Conservation (phyloP, 1,284 basidiomycete genomes). For the Bjerkandera adusta region DNA sequence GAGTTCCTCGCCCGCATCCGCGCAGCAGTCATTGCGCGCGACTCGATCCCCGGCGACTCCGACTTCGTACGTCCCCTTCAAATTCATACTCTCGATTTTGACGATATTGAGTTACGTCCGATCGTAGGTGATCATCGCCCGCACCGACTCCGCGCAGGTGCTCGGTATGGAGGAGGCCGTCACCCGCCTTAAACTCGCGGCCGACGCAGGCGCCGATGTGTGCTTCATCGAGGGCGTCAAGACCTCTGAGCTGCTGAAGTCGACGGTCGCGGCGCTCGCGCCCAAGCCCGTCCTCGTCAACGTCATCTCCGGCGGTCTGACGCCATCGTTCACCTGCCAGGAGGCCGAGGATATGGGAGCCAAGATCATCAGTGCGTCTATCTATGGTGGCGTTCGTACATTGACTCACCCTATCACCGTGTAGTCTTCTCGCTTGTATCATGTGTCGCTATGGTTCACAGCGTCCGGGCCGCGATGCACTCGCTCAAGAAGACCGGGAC, state of each 20-base stretch:
- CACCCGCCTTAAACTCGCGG: conserved; percentile 64
- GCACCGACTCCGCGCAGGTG: conserved; percentile 81
- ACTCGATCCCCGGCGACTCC: conserved; percentile 67
- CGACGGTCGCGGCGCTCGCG: conserved; percentile 62
- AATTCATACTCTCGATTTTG: conserved; percentile 32
- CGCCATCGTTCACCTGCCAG: conserved; percentile 66
- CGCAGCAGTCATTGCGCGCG: conserved; percentile 72
- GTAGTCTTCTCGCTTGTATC: conserved; percentile 69
- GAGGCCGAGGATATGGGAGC: conserved; percentile 70
- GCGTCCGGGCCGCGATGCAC: conserved; percentile 68
- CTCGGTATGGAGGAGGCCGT: conserved; percentile 82
- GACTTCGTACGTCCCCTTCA: conserved; percentile 50
- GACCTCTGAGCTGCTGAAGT: conserved; percentile 61
- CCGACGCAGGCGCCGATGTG: conserved; percentile 76
- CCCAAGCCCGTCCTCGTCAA: conserved; percentile 78
- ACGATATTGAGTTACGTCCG: neutral
- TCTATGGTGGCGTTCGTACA: neutral
- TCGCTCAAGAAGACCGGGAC: conserved; percentile 75
- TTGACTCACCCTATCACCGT: conserved; percentile 1
- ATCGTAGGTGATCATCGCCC: conserved; percentile 70
- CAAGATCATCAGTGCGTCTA: conserved; percentile 68
- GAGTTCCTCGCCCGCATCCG: conserved; percentile 77
- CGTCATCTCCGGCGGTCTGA: conserved; percentile 74
- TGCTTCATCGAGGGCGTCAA: conserved; percentile 85
- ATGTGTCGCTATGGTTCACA: conserved; percentile 71